A percentile compares a stretch with the other conserved stretches of the same genome.
Conservation (phyloP, 192 early-diverging fungal species). For the Rhizophagus prolifer region DNA sequence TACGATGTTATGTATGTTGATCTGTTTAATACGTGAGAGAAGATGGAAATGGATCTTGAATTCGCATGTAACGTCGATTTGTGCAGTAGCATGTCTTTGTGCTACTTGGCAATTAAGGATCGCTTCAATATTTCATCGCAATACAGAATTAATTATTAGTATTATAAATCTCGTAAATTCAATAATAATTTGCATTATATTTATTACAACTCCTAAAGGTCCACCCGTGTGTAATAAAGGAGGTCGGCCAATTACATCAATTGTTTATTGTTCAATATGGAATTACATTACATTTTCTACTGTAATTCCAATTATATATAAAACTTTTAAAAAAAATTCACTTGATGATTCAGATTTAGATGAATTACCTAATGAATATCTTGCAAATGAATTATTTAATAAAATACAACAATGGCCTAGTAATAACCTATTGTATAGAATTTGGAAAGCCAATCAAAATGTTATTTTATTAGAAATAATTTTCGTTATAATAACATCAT, state of each 20-base stretch:
- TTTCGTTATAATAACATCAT: constrained; percentile 14
- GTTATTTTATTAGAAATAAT: constrained; percentile 30
- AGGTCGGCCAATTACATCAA: constrained; percentile 26
- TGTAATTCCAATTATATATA: constrained; percentile 31
- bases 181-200: neutral
- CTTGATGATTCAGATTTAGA: constrained; percentile 33
- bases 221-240: constrained; percentile 31
- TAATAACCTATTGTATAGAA: constrained; percentile 30
- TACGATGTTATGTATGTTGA: neutral
- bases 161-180: constrained; percentile 1
- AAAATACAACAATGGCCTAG: constrained; percentile 28
- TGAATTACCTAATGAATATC: constrained; percentile 31
- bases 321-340: constrained; percentile 14
- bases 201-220: constrained; percentile 34
- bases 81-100: constrained; percentile 14
- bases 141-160: neutral
- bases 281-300: constrained; percentile 33
- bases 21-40: neutral
- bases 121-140: neutral
- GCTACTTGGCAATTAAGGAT: constrained; percentile 20
- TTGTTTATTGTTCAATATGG: constrained; percentile 35
- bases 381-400: constrained; percentile 33
- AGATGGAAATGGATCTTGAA: constrained; percentile 42
- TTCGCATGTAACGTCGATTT: constrained; percentile 33
- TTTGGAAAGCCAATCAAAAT: constrained; percentile 32